These are phyloP conservation scores for Pestalotiopsis sp. DNA, from an alignment of 2,329 filamentous ascomycete genomes.

Conservation along the genomic window DNA sequence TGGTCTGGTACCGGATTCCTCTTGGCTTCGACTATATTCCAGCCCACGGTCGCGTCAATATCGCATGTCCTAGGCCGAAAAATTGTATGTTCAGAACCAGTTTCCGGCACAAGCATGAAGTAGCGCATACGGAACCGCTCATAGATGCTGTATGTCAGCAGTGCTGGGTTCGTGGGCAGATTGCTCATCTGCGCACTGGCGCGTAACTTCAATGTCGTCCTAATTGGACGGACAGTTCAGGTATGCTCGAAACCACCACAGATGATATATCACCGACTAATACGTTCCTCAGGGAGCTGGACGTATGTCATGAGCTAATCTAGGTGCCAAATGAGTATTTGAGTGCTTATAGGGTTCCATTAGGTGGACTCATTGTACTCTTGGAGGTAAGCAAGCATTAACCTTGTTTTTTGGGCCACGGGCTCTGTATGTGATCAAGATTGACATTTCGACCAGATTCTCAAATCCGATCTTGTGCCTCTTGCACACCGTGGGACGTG, in stretches of 20 bases:
- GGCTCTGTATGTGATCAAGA: not conserved
- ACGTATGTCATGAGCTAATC: constrained; percentile 5
- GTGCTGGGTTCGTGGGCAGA: constrained; percentile 15
- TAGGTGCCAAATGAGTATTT: not conserved
- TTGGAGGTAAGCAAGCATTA: constrained; percentile 24
- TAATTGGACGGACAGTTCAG: constrained; percentile 44
- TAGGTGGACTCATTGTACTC: constrained; percentile 42
- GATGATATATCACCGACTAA: not conserved
- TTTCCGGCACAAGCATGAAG: not conserved
- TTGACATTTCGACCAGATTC: constrained; percentile 11
- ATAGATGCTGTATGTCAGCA: constrained; percentile 17
- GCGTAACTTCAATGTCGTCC: constrained; percentile 40
- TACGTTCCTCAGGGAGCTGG: too few relatives aligned
- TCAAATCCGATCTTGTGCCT: constrained; percentile 39
- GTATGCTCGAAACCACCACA: constrained; percentile 15
- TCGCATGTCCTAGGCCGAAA: constrained; percentile 17
- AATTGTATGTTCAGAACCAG: constrained; percentile 9
- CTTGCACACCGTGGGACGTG: constrained; percentile 34
- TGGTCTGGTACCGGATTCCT: constrained; percentile 73
- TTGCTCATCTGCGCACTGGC: constrained; percentile 29
- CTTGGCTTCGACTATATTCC: constrained; percentile 62
- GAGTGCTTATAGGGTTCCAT: not conserved
- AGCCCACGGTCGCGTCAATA: constrained; percentile 38
- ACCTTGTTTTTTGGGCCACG: constrained; percentile 13
- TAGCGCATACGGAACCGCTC: not conserved